Conservation (phyloP, 805 yeast species). For the Candida ortonii region DNA sequence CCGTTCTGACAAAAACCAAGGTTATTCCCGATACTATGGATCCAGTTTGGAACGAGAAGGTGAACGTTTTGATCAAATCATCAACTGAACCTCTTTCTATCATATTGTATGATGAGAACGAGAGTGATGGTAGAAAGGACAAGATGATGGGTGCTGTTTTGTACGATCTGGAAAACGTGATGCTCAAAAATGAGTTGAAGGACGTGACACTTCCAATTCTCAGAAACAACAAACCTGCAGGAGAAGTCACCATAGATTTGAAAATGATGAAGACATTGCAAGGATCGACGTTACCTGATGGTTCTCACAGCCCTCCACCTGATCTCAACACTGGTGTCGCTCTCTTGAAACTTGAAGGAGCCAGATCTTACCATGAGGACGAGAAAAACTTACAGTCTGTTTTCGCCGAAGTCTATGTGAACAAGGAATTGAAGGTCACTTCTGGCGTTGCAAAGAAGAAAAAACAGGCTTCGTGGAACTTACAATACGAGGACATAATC, state of each 20-base stretch:
- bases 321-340: conserved; percentile 93
- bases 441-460: conserved; percentile 59
- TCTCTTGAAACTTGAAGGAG: conserved; percentile 60
- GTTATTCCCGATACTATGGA: conserved; percentile 61
- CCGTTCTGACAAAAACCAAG: conserved; percentile 64
- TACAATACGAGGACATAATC: conserved; percentile 58
- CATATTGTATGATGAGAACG: conserved; percentile 69
- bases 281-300: conserved; percentile 65
- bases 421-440: conserved; percentile 55
- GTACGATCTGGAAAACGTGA: conserved; percentile 65
- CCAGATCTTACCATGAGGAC: conserved; percentile 48
- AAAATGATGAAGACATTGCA: conserved; percentile 74
- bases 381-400: conserved; percentile 51
- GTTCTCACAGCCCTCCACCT: conserved; percentile 81
- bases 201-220: conserved; percentile 56
- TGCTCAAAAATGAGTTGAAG: conserved; percentile 48
- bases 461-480: conserved; percentile 66
- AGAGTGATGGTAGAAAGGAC: conserved; percentile 63
- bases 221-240: conserved; percentile 82
- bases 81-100: conserved; percentile 81
- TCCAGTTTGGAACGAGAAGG: conserved; percentile 85
- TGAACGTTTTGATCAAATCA: conserved; percentile 65
- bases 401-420: conserved; percentile 68
- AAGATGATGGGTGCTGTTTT: conserved; percentile 74
- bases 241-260: conserved; percentile 66